Percentiles rank a stretch among this genome's conserved stretches.
phyloP scores from a whole-genome alignment of 202 grass and related monocot genomes.

The Alloteropsis angusta region DNA sequence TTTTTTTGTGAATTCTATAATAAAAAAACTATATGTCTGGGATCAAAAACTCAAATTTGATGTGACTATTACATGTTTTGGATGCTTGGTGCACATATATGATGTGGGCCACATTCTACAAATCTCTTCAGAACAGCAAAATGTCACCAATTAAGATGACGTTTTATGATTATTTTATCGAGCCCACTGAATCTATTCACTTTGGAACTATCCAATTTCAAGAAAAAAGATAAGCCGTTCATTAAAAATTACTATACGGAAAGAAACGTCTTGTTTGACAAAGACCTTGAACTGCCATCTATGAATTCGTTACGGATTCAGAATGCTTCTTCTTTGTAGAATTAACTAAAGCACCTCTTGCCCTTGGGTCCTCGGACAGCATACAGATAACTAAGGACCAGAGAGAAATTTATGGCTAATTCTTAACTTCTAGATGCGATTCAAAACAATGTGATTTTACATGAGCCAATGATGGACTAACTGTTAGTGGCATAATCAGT shows the following conservation, averaged over 20 bases:
- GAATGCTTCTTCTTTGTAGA: not conserved
- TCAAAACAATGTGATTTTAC: not conserved
- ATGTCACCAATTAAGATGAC: too few species aligned
- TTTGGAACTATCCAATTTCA: not conserved
- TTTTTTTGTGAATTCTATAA: not conserved
- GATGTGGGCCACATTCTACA: too few species aligned
- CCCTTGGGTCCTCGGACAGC: too few species aligned
- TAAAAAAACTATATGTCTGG: too few species aligned
- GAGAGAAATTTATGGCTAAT: not conserved
- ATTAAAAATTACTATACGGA: not conserved
- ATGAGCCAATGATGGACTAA: not conserved
- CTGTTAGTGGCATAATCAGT: not conserved
- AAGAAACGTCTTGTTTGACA: not conserved
- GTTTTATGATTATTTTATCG: not conserved
- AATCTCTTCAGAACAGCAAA: too few species aligned
- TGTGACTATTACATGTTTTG: too few species aligned
- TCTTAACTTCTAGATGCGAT: not conserved
- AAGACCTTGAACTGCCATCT: not conserved
- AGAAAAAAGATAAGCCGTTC: not conserved
- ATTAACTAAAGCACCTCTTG: not conserved
- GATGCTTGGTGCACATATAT: too few species aligned
- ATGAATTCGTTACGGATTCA: not conserved
- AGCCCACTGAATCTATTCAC: not conserved
- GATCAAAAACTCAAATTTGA: too few species aligned
- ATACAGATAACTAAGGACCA: not conserved